Evolutionary conservation across 2,329 filamentous ascomycete species (phyloP), one percentile per base, ranked within the genome.

Genomic region (Tympanopsis confertula): DNA sequence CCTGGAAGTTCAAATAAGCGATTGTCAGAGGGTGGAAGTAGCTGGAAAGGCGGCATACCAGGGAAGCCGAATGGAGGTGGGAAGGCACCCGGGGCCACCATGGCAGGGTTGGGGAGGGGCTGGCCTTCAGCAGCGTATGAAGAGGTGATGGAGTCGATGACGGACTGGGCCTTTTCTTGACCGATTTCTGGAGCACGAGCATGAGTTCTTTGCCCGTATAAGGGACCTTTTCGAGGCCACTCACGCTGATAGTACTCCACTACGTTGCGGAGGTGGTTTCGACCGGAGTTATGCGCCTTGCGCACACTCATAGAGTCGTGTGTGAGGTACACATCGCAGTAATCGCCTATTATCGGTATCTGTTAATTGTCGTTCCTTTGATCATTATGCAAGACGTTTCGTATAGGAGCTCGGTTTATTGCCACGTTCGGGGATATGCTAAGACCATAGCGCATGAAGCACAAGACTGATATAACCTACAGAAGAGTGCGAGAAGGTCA

Each of bases 261-360:
- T 20, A 98, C 91, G 61, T 98, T 98, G 54, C 91, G 85, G 45
- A 98, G 67, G 57, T 98, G 91, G 66, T 98, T 98, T 52, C 89
- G 79, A 44, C 91, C 91, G 57, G 78, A 83, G 69, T 98, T 98
- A 65, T 98, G 91, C 36, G 91, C 91, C 68, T 96, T 96, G 52
- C 91, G 88, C 63, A 98, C 91, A 65, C 87, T 94, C 89, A 96
- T 96, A 35, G 87, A 94, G 72, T 98, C 91, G 74, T 98, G 91
- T 49, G 91, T 98, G 51, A 98, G 83, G 74, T 98, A 98, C 62
- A 98, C 91, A 82, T 98, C 91, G 75, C 91, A 98, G 65, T 98
- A 98, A 62, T 98, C 91, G 72, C 88, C 63, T 33, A 18, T 33
- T 12, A n/a, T n/a, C n/a, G 70, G 44, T 42, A 53, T 38, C 53